phyloP scores from a whole-genome alignment of 1,139 yeast species.

The Keqinozyma sinolaborantium region DNA sequence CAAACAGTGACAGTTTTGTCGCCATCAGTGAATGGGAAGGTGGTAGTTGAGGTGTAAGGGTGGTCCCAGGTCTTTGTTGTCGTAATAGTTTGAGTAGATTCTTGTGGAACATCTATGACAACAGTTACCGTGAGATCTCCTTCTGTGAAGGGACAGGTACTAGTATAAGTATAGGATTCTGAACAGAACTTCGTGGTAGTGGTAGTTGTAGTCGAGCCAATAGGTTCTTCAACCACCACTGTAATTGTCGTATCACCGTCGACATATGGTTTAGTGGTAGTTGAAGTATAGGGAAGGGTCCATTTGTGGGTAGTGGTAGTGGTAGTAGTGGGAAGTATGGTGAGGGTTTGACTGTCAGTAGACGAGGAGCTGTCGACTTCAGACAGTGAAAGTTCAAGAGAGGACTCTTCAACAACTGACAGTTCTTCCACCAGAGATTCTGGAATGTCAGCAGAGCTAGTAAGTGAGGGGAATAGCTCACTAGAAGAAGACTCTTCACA shows the following conservation, averaged over 20 bases:
- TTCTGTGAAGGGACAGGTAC: neutral
- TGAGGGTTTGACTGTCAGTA: neutral
- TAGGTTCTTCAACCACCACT: neutral
- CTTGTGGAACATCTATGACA: neutral
- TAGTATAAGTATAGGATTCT: neutral
- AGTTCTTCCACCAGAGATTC: too few relatives aligned
- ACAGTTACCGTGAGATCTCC: slow-evolving; percentile 2
- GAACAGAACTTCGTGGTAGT: neutral
- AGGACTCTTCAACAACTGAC: too few relatives aligned
- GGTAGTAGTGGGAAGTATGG: slow-evolving; percentile 1
- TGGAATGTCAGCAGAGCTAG: too few relatives aligned
- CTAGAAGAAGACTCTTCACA: too few relatives aligned
- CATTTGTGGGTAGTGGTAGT: slow-evolving; percentile 3
- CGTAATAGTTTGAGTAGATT: neutral
- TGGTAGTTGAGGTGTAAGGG: neutral
- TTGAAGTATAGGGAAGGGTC: slow-evolving; percentile 1
- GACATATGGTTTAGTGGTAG: slow-evolving; percentile 1
- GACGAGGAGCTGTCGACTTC: too few relatives aligned
- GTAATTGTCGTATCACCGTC: neutral
- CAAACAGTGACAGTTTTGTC: slow-evolving; percentile 2
- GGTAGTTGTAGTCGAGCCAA: neutral
- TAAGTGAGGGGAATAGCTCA: too few relatives aligned
- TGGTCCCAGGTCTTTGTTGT: neutral
- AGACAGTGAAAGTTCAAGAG: too few relatives aligned
- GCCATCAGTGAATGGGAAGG: neutral